Evolutionary conservation across 2,329 filamentous ascomycete species (phyloP), one percentile per base, ranked within the genome.

Genomic region (Aspergillus cejpii): DNA sequence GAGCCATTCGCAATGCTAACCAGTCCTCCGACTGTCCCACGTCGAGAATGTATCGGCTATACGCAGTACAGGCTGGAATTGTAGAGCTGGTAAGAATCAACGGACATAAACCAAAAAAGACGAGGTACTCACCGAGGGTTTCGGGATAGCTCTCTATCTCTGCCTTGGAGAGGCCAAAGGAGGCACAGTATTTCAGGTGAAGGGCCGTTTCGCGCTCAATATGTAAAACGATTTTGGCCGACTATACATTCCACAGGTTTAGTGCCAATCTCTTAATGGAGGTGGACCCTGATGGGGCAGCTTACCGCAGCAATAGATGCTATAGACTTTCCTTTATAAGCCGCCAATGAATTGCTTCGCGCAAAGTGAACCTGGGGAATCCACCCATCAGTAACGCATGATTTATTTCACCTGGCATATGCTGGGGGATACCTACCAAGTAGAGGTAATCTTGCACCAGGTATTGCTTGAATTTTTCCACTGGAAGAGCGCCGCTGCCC

Each of bases 361-460:
- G 89, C 83, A 66, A 95, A 97, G 59, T 96, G 90, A 37, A 85
- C 77, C 84, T 89, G 40, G 12, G 37, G 14, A 14, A 28, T 15
- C 34, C 14, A 20, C 17, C 42, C 23, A 37, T 47, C 14, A 50
- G 41, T 23, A 42, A 19, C 11, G 37, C 8, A 37, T 6, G n/a
- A 15, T 21, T 29, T 10, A 34, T 1, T 14, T 6, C 5, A 24
- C 27, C 6, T 20, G 7, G 17, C 33, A 38, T 3, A 40, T 20
- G 24, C 20, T 24, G 29, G 1, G 27, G 29, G 20, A 14, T 12
- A 60, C 74, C 33, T 57, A 92, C 85, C 34, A 96, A 71, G 60
- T 92, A 97, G 3, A 95, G 74, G 59, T 96, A 96, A 59, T 97
- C 91, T 58, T 97, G 91, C 7, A 92, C 77, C 44, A 97, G 79